Conservation (phyloP, 257 asterid genomes). For the Gentiana straminea region DNA sequence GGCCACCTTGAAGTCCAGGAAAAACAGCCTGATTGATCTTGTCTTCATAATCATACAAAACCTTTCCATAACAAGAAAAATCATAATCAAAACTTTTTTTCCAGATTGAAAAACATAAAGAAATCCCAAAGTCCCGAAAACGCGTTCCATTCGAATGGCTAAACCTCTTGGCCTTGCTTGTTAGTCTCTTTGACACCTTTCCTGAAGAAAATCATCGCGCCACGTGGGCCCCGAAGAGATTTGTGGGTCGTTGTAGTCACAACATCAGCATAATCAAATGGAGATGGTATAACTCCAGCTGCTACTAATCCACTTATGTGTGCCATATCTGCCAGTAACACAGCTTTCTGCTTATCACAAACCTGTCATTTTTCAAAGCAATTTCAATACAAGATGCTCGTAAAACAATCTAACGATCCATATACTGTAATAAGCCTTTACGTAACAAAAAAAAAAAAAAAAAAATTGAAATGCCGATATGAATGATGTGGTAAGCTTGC, state of each 20-base stretch:
- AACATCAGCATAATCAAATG: conserved; percentile 80
- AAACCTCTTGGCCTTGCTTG: conserved; percentile 64
- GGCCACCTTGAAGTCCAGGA: conserved; percentile 99
- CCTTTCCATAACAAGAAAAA: conserved; percentile 24
- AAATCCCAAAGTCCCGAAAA: background rate
- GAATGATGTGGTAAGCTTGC: too few relatives aligned
- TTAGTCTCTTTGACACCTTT: conserved; percentile 67
- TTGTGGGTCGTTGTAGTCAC: conserved; percentile 98
- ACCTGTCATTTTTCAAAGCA: too few relatives aligned
- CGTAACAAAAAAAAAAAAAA: too few relatives aligned
- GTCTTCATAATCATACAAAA: conserved; percentile 81
- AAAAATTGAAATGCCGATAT: too few relatives aligned
- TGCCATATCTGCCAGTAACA: too few relatives aligned
- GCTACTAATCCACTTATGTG: conserved; percentile 98
- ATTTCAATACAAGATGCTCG: too few relatives aligned
- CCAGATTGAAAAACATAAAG: background rate
- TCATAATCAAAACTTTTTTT: too few relatives aligned
- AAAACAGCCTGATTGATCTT: conserved; percentile 94
- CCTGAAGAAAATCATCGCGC: conserved; percentile 88
- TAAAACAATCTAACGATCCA: too few relatives aligned
- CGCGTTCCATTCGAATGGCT: conserved; percentile 12
- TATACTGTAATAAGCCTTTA: too few relatives aligned
- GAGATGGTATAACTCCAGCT: conserved; percentile 70
- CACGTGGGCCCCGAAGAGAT: conserved; percentile 89
- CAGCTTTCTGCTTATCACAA: too few relatives aligned